Evolutionary conservation across 2,329 filamentous ascomycete species (phyloP).

Genomic region (Plenodomus lindquistii): DNA sequence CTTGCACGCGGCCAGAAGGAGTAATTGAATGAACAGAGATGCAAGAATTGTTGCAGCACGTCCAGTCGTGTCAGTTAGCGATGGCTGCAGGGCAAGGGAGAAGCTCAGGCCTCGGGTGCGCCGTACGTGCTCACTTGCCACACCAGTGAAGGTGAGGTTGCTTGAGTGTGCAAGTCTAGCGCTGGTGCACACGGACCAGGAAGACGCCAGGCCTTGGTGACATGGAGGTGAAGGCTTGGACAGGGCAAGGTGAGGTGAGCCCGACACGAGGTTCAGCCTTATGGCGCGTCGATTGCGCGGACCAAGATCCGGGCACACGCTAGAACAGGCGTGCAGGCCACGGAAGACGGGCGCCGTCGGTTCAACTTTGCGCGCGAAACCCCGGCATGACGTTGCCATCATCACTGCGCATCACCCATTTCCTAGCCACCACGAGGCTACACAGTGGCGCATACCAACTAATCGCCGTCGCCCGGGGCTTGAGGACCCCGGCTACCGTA

Average conservation of each 20-base stretch:
- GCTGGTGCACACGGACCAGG: background rate
- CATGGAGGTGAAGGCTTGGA: background rate
- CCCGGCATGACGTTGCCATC: background rate
- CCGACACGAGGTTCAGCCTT: background rate
- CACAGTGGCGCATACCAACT: no score
- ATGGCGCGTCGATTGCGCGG: background rate
- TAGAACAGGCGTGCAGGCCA: background rate
- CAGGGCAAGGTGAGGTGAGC: background rate
- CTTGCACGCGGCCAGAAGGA: background rate
- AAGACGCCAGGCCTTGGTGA: background rate
- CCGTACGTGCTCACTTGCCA: background rate
- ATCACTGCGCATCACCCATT: background rate
- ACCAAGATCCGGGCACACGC: background rate
- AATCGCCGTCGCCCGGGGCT: no score
- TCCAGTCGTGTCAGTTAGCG: background rate
- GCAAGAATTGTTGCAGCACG: background rate
- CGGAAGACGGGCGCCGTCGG: background rate
- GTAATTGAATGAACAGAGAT: background rate
- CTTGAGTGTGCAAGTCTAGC: background rate
- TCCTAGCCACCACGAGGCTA: background rate
- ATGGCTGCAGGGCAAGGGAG: background rate
- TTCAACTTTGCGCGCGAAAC: background rate
- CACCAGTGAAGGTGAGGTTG: background rate
- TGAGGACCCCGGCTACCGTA: background rate
- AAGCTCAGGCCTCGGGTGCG: background rate